Evolutionary conservation across 805 yeast genomes (phyloP).

Genomic region (Lachancea thermotolerans): DNA sequence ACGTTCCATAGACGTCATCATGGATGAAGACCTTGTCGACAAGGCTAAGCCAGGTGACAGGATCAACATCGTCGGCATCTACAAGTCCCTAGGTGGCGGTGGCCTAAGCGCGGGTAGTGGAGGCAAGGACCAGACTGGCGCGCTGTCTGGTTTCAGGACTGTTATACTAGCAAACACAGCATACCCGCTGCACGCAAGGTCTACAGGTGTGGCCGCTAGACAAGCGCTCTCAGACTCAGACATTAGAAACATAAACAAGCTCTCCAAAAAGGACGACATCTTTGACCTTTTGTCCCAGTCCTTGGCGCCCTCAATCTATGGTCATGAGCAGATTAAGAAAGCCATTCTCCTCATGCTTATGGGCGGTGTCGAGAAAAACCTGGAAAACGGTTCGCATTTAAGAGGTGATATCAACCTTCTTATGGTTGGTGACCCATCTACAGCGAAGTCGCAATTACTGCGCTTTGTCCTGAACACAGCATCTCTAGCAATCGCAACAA

Average conservation of each 20-base stretch:
- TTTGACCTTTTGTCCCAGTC: constrained; percentile 79
- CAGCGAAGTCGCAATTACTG: constrained; percentile 94
- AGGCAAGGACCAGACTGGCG: constrained; percentile 18
- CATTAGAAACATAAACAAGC: constrained; percentile 74
- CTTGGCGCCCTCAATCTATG: constrained; percentile 92
- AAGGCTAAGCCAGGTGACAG: constrained; percentile 93
- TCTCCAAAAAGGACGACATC: constrained; percentile 62
- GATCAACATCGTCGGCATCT: constrained; percentile 88
- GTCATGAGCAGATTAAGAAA: constrained; percentile 83
- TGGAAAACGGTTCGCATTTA: constrained; percentile 91
- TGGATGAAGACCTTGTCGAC: constrained; percentile 94
- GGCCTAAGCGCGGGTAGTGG: constrained; percentile 19
- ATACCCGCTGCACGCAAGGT: constrained; percentile 80
- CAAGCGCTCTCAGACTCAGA: constrained; percentile 71
- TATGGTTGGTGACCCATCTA: constrained; percentile 98
- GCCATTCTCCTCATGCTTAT: constrained; percentile 85
- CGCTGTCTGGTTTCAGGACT: constrained; percentile 66
- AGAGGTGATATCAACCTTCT: constrained; percentile 95
- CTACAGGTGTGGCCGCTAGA: constrained; percentile 71
- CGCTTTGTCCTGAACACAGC: constrained; percentile 95
- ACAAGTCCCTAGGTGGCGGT: constrained; percentile 79
- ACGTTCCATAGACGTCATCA: constrained; percentile 81
- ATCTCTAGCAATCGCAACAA: constrained; percentile 90
- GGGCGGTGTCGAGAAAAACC: constrained; percentile 91
- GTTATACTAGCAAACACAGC: constrained; percentile 84